Evolutionary conservation across 495 filamentous ascomycete species (phyloP), one percentile per base, ranked within the genome.

Genomic region (Penicillium herquei): DNA sequence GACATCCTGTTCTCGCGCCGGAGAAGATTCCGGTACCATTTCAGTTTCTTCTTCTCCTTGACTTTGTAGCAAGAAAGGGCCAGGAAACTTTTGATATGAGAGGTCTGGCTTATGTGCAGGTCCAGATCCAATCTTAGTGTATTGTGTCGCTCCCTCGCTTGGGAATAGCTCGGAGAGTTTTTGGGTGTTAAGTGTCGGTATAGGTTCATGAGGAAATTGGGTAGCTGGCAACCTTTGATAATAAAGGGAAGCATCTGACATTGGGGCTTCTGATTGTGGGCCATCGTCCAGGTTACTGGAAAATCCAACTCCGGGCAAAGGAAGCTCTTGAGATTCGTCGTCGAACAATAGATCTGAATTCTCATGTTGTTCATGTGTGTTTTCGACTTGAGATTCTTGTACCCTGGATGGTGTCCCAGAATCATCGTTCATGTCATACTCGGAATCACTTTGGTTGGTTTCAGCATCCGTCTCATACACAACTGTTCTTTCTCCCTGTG

Each of bases 401-500:
- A 54, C 34, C 10, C 54, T 51, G 16, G 56, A 54, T 26, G 62
- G 61, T 0, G 58, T 61, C 33, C 47, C 40, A 21, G 55, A 43
- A 26, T 31, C 50, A n/a, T 46, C 37, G 18, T 56, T 51, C 11
- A 50, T 32, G 12, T 58, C 56, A 43, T 68, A 58, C 17, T 72
- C 64, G 14, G 50, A 57, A 8, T 73, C 74, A 13, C 60, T 67
- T 40, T 72, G 65, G 11, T 76, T 72, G 12, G 67, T 63, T 10
- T 77, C 75, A 1, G 67, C 76, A 56, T 78, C 76, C 1, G 76
- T 78, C 47, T 77, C 76, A 55, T 77, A 77, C 8, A 78, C 56
- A 11, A 78, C 70, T 1, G 65, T 74, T 40, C 67, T 67, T 31
- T 71, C 60, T 9, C 56, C 60, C 39, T 63, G 63, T 6, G 43